Evolutionary conservation across 306 rosid genomes (phyloP).

Genomic region (Rosa multiflora): DNA sequence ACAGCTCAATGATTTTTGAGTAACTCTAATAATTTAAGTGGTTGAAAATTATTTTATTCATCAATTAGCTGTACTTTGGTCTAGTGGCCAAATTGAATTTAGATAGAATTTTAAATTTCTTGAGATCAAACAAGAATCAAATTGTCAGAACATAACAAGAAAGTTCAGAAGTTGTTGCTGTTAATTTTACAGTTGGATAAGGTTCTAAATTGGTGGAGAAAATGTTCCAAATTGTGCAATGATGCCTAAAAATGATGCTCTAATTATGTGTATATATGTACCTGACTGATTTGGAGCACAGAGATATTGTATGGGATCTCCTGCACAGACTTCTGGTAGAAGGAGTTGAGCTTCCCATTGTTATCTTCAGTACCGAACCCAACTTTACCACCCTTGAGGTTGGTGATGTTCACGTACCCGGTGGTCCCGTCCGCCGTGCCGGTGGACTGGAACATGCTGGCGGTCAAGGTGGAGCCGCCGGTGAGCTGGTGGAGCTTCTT

Average conservation of each 20-base stretch:
- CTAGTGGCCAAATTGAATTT: background rate
- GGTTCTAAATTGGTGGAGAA: background rate
- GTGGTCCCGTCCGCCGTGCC: conserved; percentile 77
- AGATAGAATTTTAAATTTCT: background rate
- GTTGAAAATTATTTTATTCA: background rate
- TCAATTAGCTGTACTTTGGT: background rate
- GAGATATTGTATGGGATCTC: conserved; percentile 77
- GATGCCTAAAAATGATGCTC: background rate
- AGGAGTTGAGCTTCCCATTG: conserved; percentile 52
- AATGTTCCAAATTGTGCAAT: background rate
- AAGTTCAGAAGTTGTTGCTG: background rate
- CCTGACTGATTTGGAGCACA: conserved; percentile 71
- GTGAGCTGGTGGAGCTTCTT: conserved; percentile 85
- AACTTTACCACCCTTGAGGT: conserved; percentile 73
- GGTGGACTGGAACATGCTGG: conserved; percentile 77
- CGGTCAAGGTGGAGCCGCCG: conserved; percentile 59
- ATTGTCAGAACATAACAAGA: background rate
- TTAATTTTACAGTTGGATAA: background rate
- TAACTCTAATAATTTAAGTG: background rate
- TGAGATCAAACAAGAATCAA: background rate
- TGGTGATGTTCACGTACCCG: conserved; percentile 84
- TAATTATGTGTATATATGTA: conserved; percentile 8
- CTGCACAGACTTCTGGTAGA: conserved; percentile 62
- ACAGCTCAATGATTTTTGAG: background rate
- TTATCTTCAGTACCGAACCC: conserved; percentile 72